These are phyloP conservation scores for Olyra latifolia DNA, from an alignment of 176 grass and related monocot species.

Conservation along the genomic window DNA sequence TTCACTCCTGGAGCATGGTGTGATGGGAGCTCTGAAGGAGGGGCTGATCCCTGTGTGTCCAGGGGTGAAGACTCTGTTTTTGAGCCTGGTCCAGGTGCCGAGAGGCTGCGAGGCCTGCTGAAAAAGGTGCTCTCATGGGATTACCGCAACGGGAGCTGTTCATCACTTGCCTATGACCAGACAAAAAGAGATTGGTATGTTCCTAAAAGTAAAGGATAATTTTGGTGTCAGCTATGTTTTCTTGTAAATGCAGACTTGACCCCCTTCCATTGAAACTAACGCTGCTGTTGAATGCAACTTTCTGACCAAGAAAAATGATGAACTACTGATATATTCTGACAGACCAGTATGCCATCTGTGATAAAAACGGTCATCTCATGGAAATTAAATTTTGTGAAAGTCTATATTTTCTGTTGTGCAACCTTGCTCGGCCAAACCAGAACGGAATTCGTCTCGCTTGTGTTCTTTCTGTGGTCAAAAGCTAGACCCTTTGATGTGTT, in stretches of 20 bases:
- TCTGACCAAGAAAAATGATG: constrained; percentile 37
- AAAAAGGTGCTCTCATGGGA: constrained; percentile 62
- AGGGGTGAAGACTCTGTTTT: constrained; percentile 62
- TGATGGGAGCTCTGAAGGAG: constrained; percentile 46
- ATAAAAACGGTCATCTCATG: not conserved
- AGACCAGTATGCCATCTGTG: not conserved
- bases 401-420: not conserved
- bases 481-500: not conserved
- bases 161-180: constrained; percentile 66
- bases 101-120: constrained; percentile 69
- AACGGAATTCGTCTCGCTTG: not conserved
- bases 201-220: constrained; percentile 36
- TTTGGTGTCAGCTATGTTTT: not conserved
- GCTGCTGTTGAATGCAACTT: not conserved
- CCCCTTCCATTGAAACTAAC: constrained; percentile 35
- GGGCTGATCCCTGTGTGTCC: constrained; percentile 56
- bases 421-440: not conserved
- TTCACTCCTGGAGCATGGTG: constrained; percentile 91
- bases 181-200: constrained; percentile 76
- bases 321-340: not conserved
- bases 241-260: constrained; percentile 42
- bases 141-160: constrained; percentile 81
- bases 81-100: constrained; percentile 60
- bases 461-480: not conserved
- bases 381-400: not conserved